These are phyloP conservation scores for Cutaneotrichosporon sp. DNA, from an alignment of 1,284 basidiomycete genomes.

Conservation along the genomic window DNA sequence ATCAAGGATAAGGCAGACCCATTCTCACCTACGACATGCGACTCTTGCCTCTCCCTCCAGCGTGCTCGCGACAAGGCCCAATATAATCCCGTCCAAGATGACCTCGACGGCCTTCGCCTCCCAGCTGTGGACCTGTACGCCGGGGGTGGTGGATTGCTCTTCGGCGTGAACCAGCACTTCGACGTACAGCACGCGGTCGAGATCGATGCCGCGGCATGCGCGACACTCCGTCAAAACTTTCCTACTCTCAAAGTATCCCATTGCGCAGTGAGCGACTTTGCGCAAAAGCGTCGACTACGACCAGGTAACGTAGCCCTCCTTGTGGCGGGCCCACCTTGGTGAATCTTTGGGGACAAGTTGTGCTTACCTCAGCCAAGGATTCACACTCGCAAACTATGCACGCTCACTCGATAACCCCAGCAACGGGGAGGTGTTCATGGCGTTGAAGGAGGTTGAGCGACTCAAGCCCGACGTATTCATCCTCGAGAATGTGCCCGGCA, in stretches of 20 bases:
- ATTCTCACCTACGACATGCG: slow-evolving; percentile 3
- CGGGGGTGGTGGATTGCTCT: slow-evolving; percentile 36
- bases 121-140: slow-evolving; percentile 36
- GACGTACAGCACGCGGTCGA: slow-evolving; percentile 32
- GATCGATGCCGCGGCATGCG: slow-evolving; percentile 18
- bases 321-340: slow-evolving; percentile 39
- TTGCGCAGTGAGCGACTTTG: neutral
- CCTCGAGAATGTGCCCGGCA: slow-evolving; percentile 41
- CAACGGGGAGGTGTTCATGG: slow-evolving; percentile 30
- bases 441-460: slow-evolving; percentile 27
- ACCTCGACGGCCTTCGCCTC: slow-evolving; percentile 9
- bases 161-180: slow-evolving; percentile 28
- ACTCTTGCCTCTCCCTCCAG: slow-evolving; percentile 6
- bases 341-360: neutral
- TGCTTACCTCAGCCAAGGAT: slow-evolving; percentile 34
- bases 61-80: neutral
- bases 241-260: neutral
- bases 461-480: slow-evolving; percentile 31
- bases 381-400: slow-evolving; percentile 31
- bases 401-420: slow-evolving; percentile 24
- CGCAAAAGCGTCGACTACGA: neutral
- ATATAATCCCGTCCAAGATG: no score
- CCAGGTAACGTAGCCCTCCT: slow-evolving; percentile 17
- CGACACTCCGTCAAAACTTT: slow-evolving; percentile 24
- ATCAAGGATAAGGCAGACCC: neutral